Evolutionary conservation across 352 stramenopile species (phyloP), one percentile per base, ranked within the genome.

Genomic region (Phytophthora palmivora): DNA sequence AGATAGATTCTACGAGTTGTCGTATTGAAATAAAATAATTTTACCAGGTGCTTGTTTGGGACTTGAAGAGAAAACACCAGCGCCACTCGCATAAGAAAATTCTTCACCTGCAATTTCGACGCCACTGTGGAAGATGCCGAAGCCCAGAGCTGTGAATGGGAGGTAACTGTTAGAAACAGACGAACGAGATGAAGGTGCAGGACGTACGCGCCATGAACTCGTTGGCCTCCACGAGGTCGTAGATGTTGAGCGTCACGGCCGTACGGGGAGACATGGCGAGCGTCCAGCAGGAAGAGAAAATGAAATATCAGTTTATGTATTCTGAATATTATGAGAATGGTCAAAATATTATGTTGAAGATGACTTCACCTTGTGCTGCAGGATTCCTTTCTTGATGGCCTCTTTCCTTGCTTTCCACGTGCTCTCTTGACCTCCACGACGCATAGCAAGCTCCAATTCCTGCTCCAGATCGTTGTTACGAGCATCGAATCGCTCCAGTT

Each of bases 211-310:
- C 68, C 14, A 80, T 92, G 71, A 88, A 97, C 51, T 94, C 82
- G 79, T 98, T 98, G 42, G 82, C 84, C 36, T 96, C 88, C 42
- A 82, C 87, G 38, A 98, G 76, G 79, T 98, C 93, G 73, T 98
- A 98, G 16, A 98, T 64, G 74, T 98, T 97, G 45, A 98, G 74
- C 43, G 79, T 72, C 62, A 98, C 88, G 54, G 82, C 58, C 62
- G 89, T 89, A 2, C 78, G 76, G 16, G 74, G 73, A 16, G 71
- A 61, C 80, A 91, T 89, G 3, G 37, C 56, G 24, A 46, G 51
- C 41, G 43, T 69, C 33, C 3, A 54, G 52, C 26, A 52, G n/a
- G 6, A 28, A 28, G 24, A 34, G 12, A 42, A 55, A 54, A 53
- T 15, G 30, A 19, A 30, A 32, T 36, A 7, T 58, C 14, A 49